Conservation (phyloP, 2,329 filamentous ascomycete species). For the Hirsutella thompsonii region DNA sequence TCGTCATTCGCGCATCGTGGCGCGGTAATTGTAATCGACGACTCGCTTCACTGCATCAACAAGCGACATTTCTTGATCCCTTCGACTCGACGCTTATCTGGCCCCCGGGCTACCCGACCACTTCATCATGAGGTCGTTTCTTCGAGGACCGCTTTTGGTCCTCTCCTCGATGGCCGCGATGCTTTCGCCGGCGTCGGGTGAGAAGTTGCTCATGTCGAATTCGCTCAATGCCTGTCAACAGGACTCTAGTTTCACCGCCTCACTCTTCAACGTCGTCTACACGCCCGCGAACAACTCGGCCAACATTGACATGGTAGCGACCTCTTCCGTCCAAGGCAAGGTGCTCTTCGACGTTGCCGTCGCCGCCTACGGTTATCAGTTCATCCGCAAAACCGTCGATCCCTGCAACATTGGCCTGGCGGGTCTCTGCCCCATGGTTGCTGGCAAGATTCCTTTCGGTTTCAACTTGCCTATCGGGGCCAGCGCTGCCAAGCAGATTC, state of each 20-base stretch:
- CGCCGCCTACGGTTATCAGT: constrained; percentile 70
- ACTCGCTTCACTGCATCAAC: too few species aligned
- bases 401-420: constrained; percentile 59
- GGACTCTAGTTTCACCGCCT: constrained; percentile 76
- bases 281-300: constrained; percentile 64
- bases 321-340: constrained; percentile 71
- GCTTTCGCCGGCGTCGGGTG: constrained; percentile 38
- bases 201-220: constrained; percentile 62
- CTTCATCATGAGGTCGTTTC: constrained; percentile 32
- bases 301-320: constrained; percentile 62
- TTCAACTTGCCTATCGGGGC: constrained; percentile 52
- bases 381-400: constrained; percentile 54
- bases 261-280: constrained; percentile 75
- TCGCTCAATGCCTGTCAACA: constrained; percentile 77
- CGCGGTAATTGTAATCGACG: too few species aligned
- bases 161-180: constrained; percentile 30
- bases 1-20: too few species aligned
- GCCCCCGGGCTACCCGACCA: not conserved
- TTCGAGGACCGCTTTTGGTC: constrained; percentile 29
- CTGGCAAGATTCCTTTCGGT: constrained; percentile 63
- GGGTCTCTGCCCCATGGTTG: constrained; percentile 83
- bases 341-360: constrained; percentile 67
- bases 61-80: not conserved
- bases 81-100: not conserved
- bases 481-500: constrained; percentile 51